A percentile compares a stretch with the other conserved stretches of the same genome.
Evolutionary conservation across 2,329 filamentous ascomycete genomes (phyloP).

Genomic region (Rhinocladiella similis): DNA sequence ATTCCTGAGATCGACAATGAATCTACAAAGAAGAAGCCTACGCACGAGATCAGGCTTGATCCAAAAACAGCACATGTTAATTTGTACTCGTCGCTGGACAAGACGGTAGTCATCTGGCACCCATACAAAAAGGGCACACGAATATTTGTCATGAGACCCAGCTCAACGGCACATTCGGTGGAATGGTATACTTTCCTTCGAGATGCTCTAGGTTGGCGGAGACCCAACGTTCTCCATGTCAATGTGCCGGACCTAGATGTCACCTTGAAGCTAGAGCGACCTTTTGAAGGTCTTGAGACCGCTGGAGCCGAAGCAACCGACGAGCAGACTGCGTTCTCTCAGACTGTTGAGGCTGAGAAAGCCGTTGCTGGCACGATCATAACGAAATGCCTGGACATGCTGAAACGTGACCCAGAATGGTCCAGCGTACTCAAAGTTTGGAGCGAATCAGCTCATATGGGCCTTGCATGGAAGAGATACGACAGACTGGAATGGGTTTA

Average conservation of each 20-base stretch:
- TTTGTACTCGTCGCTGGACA: constrained; percentile 66
- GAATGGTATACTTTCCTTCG: constrained; percentile 70
- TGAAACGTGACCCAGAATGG: constrained; percentile 60
- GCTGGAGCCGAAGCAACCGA: constrained; percentile 35
- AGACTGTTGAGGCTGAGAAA: constrained; percentile 48
- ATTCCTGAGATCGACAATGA: constrained; percentile 61
- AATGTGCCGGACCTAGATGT: constrained; percentile 64
- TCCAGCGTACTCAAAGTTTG: constrained; percentile 59
- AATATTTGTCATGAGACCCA: constrained; percentile 63
- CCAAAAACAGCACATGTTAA: constrained; percentile 58
- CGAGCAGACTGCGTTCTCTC: constrained; percentile 43
- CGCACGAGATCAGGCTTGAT: constrained; percentile 58
- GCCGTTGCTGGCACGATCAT: constrained; percentile 59
- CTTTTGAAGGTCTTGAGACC: constrained; percentile 56
- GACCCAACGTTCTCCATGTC: constrained; percentile 58
- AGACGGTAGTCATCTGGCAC: constrained; percentile 65
- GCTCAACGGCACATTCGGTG: constrained; percentile 61
- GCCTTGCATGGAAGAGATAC: constrained; percentile 68
- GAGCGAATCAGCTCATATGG: constrained; percentile 59
- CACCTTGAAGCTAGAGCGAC: constrained; percentile 58
- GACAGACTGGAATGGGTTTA: constrained; percentile 69
- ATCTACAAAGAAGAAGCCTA: constrained; percentile 54
- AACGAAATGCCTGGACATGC: constrained; percentile 58
- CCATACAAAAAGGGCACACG: constrained; percentile 54
- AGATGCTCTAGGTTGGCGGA: constrained; percentile 59